These are phyloP conservation scores for Boletus reticuloceps DNA, from an alignment of 768 basidiomycete genomes.

Conservation along the genomic window DNA sequence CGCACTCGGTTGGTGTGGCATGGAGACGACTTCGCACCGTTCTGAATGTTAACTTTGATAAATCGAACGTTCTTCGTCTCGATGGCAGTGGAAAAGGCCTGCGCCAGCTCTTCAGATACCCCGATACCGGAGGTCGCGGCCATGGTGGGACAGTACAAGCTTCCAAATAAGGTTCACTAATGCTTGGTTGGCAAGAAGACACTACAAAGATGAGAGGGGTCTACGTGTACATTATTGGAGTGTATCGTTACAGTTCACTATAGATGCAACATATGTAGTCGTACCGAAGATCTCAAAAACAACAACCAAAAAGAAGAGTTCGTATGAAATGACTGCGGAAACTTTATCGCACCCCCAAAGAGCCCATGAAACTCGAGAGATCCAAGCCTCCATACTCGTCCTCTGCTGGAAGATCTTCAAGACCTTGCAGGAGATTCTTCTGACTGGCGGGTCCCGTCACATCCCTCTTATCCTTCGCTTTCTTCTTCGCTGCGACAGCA, in stretches of 20 bases:
- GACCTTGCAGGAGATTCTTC: conserved; percentile 82
- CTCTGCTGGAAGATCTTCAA: conserved; percentile 89
- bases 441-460: conserved; percentile 59
- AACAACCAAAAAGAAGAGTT: conserved; percentile 13
- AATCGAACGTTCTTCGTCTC: conserved; percentile 56
- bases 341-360: conserved; percentile 53
- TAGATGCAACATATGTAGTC: conserved; percentile 33
- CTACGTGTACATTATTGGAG: conserved; percentile 35
- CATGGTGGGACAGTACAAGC: conserved; percentile 40
- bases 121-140: conserved; percentile 72
- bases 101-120: conserved; percentile 55
- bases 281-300: conserved; percentile 12
- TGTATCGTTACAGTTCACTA: conserved; percentile 35
- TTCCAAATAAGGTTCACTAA: background rate
- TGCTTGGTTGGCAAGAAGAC: too few species aligned
- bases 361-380: conserved; percentile 84
- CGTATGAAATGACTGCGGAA: conserved; percentile 13
- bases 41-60: conserved; percentile 71
- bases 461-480: conserved; percentile 52
- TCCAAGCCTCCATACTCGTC: conserved; percentile 91
- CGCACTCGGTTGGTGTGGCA: conserved; percentile 3
- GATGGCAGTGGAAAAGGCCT: conserved; percentile 57
- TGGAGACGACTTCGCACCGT: conserved; percentile 50
- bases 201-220: conserved; percentile 15
- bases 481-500: conserved; percentile 46